phyloP scores from a whole-genome alignment of 257 asterid genomes.

The Fraxinus cuspidata region DNA sequence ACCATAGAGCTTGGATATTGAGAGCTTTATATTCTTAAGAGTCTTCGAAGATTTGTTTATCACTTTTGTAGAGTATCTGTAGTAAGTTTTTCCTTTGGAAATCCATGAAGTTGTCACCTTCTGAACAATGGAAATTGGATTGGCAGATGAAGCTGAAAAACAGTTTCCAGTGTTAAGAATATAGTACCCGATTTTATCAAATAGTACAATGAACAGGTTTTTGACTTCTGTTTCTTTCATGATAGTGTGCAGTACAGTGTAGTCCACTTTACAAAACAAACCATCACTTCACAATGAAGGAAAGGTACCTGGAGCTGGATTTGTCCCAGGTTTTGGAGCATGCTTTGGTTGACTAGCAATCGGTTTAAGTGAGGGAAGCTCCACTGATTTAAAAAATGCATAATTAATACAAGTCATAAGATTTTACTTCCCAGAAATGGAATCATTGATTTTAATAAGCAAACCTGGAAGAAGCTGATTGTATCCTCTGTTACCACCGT shows the following conservation, averaged over 20 bases:
- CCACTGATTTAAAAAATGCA: constrained; percentile 23
- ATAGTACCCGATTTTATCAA: neutral
- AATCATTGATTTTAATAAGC: neutral
- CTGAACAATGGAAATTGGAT: constrained; percentile 29
- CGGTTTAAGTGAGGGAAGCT: constrained; percentile 35
- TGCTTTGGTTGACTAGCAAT: constrained; percentile 19
- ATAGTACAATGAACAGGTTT: no score
- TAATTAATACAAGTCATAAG: neutral
- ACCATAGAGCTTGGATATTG: constrained; percentile 48
- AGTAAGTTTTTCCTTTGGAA: constrained; percentile 32
- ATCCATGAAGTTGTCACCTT: constrained; percentile 39
- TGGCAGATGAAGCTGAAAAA: constrained; percentile 29
- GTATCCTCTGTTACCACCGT: constrained; percentile 40
- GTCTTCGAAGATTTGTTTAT: constrained; percentile 49
- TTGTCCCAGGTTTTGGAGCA: constrained; percentile 16
- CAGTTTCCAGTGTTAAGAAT: neutral
- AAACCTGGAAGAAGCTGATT: constrained; percentile 47
- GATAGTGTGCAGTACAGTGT: neutral
- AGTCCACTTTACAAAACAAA: neutral
- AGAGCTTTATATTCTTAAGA: constrained; percentile 43
- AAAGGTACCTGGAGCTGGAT: constrained; percentile 34
- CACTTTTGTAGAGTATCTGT: constrained; percentile 40
- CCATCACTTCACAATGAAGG: neutral
- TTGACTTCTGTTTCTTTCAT: neutral
- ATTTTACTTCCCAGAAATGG: neutral